Base-by-base conservation (phyloP, 192 early-diverging fungal genomes). In the Backusella westeae region DNA sequence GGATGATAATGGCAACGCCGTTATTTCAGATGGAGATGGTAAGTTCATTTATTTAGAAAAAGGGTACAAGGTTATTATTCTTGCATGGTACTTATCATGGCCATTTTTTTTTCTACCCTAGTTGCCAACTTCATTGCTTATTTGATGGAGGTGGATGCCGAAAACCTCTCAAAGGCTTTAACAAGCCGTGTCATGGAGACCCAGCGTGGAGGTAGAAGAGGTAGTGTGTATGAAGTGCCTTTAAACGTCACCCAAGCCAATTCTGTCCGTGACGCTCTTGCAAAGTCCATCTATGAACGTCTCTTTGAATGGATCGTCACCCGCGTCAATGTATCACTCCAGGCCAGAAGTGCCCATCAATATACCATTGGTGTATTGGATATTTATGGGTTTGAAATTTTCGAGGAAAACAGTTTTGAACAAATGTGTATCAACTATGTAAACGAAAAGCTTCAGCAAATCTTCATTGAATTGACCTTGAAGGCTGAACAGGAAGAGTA, bases 401-500 rank as follows among this genome's bases (percentile, higher is more conserved):
- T 95, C 80, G 87, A 97, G 56, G 91, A 94, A 66, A 99, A 99
- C 87, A 95, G 93, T 69, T 99, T 98, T 78, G 97, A 99, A 86
- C 98, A 99, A 86, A 89, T 99, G 75, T 99, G 96, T 83, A 99
- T 99, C 88, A 99, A 98, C 85, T 99, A 97, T 74, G 95, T 96
- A 78, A 98, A 98, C 82, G 96, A 98, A 77, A 94, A 94, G 79
- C 86, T 98, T 69, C 98, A 99, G 80, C 97, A 99, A 78, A 97
- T 99, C 78, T 99, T 99, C 78, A 99, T 99, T 72, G 96, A 99
- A 85, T 84, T 99, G 67, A 99, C 98, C 29, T 87, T 99, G 46
- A 99, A 99, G 85, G 90, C 95, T 7, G 98, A 99, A 86, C 98
- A 99, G 88, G 97, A 99, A 85, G 98, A 99, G 81, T 99, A 99